phyloP scores from a whole-genome alignment of 2,329 filamentous ascomycete species.

The Aspergillus sp. region DNA sequence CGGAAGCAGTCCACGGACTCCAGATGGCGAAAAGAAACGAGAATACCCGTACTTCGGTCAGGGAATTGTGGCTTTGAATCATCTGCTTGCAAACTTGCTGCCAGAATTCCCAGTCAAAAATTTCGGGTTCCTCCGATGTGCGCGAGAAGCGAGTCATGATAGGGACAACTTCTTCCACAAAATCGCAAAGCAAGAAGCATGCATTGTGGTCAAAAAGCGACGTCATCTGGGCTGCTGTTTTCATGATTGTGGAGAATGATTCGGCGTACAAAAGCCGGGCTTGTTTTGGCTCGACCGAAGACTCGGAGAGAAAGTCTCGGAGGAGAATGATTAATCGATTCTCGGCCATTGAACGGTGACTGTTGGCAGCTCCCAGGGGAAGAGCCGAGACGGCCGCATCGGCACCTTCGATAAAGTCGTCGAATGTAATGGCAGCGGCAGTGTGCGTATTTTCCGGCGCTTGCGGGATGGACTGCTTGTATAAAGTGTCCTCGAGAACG shows the following conservation, averaged over 20 bases:
- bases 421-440: constrained; percentile 61
- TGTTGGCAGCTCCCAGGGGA: constrained; percentile 66
- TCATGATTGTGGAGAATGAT: constrained; percentile 71
- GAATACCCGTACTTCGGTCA: constrained; percentile 83
- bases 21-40: constrained; percentile 79
- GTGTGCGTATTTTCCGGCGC: constrained; percentile 46
- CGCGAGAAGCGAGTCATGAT: constrained; percentile 63
- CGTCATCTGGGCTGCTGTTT: constrained; percentile 70
- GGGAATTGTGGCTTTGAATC: constrained; percentile 79
- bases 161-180: constrained; percentile 76
- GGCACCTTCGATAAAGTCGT: constrained; percentile 62
- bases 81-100: constrained; percentile 75
- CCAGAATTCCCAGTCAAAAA: constrained; percentile 74
- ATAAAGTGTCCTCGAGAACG: constrained; percentile 78
- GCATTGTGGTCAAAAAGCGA: constrained; percentile 79
- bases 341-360: constrained; percentile 79
- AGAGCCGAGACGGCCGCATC: constrained; percentile 67
- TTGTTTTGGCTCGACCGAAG: constrained; percentile 51
- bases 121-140: constrained; percentile 40
- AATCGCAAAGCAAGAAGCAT: constrained; percentile 88
- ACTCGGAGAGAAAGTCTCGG: constrained; percentile 72
- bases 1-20: constrained; percentile 67
- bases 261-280: constrained; percentile 72
- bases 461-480: constrained; percentile 61
- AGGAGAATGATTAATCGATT: constrained; percentile 81